Percentiles rank a stretch among this genome's conserved stretches.
phyloP scores from a whole-genome alignment of 177 flowering plant species.

The Tripterygium wilfordii region DNA sequence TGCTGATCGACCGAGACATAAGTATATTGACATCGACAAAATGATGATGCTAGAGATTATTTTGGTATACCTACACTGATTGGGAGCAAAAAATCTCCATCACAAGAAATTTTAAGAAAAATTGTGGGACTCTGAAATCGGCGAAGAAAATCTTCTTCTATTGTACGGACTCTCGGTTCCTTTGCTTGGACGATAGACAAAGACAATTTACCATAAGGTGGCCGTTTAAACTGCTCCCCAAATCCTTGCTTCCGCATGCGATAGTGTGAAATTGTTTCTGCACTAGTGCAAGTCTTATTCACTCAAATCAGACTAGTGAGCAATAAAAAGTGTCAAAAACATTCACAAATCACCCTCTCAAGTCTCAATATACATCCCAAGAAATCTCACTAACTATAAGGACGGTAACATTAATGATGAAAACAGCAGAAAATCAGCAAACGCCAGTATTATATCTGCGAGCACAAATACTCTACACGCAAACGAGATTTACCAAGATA shows the following conservation, averaged over 20 bases:
- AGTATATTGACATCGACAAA: too few relatives aligned
- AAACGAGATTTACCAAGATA: too few relatives aligned
- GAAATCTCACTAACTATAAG: too few relatives aligned
- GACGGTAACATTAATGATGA: too few relatives aligned
- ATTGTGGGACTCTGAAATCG: slow-evolving; percentile 57
- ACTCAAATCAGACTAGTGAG: too few relatives aligned
- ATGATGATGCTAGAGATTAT: not conserved
- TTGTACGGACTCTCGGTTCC: slow-evolving; percentile 17
- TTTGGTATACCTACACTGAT: slow-evolving; percentile 50
- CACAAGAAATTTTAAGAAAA: slow-evolving; percentile 69
- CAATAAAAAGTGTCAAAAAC: too few relatives aligned
- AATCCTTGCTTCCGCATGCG: slow-evolving; percentile 43
- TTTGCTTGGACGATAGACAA: slow-evolving; percentile 23
- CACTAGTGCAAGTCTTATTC: slow-evolving; percentile 15
- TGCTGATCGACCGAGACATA: not conserved
- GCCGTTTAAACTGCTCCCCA: slow-evolving; percentile 33
- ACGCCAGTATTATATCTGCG: too few relatives aligned
- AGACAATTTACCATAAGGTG: slow-evolving; percentile 16
- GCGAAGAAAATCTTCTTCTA: slow-evolving; percentile 44
- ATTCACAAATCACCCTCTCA: too few relatives aligned
- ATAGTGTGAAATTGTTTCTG: slow-evolving; percentile 63
- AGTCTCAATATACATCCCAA: too few relatives aligned
- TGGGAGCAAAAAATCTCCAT: slow-evolving; percentile 60
- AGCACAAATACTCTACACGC: too few relatives aligned
- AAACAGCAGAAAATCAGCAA: not conserved